phyloP scores from a whole-genome alignment of 2,329 filamentous ascomycete genomes.

The Albifimbria verrucaria region DNA sequence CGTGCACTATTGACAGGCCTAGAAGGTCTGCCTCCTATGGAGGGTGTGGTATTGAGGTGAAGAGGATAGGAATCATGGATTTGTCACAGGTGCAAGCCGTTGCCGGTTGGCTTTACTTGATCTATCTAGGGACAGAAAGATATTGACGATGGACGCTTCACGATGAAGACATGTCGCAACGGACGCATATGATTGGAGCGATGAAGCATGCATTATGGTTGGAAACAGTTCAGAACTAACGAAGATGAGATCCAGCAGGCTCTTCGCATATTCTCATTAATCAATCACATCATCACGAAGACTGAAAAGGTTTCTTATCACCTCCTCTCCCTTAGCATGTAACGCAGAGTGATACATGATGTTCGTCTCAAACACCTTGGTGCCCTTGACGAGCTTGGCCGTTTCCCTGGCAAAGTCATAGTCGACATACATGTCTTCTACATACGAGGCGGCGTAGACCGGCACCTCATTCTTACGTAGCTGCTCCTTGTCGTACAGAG shows the following conservation, averaged over 20 bases:
- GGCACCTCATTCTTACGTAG: constrained; percentile 77
- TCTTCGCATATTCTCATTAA: constrained; percentile 25
- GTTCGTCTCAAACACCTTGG: constrained; percentile 83
- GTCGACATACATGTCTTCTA: constrained; percentile 93
- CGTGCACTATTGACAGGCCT: constrained; percentile 35
- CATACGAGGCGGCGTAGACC: constrained; percentile 77
- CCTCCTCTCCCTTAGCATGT: constrained; percentile 68
- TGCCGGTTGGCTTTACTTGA: too few species aligned
- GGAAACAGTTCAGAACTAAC: too few species aligned
- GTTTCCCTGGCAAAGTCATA: constrained; percentile 71
- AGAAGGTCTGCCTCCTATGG: constrained; percentile 43
- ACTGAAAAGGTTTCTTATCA: constrained; percentile 72
- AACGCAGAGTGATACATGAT: constrained; percentile 83
- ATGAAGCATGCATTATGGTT: neutral
- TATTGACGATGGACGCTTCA: too few species aligned
- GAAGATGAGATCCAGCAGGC: too few species aligned
- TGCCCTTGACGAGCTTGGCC: constrained; percentile 68
- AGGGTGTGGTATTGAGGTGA: too few species aligned
- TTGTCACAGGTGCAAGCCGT: too few species aligned
- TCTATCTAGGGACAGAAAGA: too few species aligned
- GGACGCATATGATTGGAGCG: neutral
- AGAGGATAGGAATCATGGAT: too few species aligned
- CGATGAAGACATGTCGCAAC: too few species aligned
- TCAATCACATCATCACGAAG: constrained; percentile 68
- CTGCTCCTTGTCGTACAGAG: constrained; percentile 71